Conservation (phyloP, 495 filamentous ascomycete species). For the Hypomontagnella submonticulosa region DNA sequence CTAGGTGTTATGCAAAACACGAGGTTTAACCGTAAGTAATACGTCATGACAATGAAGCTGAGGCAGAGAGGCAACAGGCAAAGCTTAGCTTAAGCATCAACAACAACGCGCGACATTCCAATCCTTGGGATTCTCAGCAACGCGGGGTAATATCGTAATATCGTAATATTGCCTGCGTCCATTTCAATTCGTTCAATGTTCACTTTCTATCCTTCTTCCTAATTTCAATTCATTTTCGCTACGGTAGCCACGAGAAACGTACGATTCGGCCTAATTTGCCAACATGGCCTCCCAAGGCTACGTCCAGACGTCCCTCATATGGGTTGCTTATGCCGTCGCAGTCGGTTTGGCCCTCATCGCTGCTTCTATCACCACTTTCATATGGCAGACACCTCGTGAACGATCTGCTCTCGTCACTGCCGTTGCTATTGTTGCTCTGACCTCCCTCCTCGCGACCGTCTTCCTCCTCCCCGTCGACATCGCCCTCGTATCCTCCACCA, state of each 20-base stretch:
- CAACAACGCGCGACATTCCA: constrained; percentile 36
- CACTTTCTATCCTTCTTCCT: constrained; percentile 12
- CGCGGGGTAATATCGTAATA: constrained; percentile 43
- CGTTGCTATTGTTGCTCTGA: constrained; percentile 86
- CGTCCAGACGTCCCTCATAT: constrained; percentile 86
- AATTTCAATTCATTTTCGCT: constrained; percentile 4
- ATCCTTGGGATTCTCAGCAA: constrained; percentile 20
- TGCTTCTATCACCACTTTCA: constrained; percentile 83
- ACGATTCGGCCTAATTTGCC: constrained; percentile 45
- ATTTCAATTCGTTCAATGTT: constrained; percentile 17
- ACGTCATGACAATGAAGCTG: constrained; percentile 40
- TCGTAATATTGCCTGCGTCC: constrained; percentile 22
- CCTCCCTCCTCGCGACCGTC: constrained; percentile 88
- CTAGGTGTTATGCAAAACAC: constrained; percentile 4
- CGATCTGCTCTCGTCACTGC: constrained; percentile 80
- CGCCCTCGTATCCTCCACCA: constrained; percentile 90
- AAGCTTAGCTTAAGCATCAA: constrained; percentile 31
- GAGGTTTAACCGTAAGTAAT: constrained; percentile 20
- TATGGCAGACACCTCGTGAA: constrained; percentile 88
- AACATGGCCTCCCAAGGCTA: constrained; percentile 69
- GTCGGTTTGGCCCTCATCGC: constrained; percentile 75
- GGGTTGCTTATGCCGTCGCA: constrained; percentile 88
- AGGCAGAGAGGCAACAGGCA: too few species aligned
- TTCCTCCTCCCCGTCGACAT: constrained; percentile 95
- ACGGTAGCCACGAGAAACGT: constrained; percentile 48